These are phyloP conservation scores for Trichocomaceae sp. DNA, from an alignment of 2,329 filamentous ascomycete species.

Conservation along the genomic window DNA sequence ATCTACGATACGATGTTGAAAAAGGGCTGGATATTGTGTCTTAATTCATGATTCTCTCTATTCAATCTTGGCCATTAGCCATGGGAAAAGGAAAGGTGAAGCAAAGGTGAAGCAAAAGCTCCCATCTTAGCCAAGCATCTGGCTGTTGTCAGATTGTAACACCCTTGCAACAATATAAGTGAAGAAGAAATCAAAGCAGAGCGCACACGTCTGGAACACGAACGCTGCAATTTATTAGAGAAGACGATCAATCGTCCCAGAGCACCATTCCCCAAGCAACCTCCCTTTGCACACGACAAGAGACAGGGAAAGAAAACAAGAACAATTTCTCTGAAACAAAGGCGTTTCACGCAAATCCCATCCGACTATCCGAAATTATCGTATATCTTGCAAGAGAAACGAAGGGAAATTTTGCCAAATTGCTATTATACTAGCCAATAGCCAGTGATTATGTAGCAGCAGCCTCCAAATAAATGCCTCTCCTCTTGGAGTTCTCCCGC, in stretches of 20 bases:
- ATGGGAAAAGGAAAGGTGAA: neutral
- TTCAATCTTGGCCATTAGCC: constrained; percentile 1
- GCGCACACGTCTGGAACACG: neutral
- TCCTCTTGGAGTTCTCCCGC: constrained; percentile 24
- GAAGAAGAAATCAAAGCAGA: neutral
- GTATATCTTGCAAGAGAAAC: neutral
- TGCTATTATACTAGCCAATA: neutral
- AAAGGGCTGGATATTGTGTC: too few relatives aligned
- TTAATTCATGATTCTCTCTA: neutral
- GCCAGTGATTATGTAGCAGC: constrained; percentile 2
- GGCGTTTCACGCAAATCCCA: neutral
- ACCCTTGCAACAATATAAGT: constrained; percentile 1
- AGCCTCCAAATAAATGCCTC: constrained; percentile 3
- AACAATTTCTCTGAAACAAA: neutral
- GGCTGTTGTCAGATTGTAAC: neutral
- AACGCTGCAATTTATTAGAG: neutral
- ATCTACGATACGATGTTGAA: too few relatives aligned
- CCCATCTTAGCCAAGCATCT: neutral
- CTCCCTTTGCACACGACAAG: neutral
- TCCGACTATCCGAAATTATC: neutral
- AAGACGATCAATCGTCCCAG: neutral
- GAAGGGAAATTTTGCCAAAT: neutral
- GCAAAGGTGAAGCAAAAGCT: neutral
- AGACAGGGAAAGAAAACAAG: neutral
- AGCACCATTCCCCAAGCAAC: constrained; percentile 1